phyloP scores from a whole-genome alignment of 169 alveolate species.

The Perkinsus marinus region DNA sequence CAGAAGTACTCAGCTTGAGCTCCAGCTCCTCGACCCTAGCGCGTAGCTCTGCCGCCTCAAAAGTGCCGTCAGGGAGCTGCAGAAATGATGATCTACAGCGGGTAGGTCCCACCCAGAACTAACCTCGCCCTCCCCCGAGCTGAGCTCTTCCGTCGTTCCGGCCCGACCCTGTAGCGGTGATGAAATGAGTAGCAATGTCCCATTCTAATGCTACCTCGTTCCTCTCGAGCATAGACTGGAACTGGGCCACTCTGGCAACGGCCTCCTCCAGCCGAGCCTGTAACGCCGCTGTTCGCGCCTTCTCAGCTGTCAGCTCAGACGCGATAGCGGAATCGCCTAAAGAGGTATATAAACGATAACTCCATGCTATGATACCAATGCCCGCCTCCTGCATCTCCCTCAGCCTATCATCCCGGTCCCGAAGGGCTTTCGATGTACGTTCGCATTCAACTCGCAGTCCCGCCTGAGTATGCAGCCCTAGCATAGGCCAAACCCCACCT shows the following conservation, averaged over 20 bases:
- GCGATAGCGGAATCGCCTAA: not conserved
- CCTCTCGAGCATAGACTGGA: not conserved
- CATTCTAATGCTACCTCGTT: not conserved
- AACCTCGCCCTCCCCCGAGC: not conserved
- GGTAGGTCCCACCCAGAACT: not conserved
- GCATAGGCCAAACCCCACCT: not conserved
- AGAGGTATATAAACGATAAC: not conserved
- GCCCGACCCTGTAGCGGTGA: not conserved
- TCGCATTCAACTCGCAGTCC: not conserved
- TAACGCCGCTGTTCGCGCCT: not conserved
- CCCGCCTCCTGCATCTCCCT: not conserved
- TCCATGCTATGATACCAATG: not conserved
- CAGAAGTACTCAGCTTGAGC: not conserved
- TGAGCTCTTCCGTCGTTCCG: not conserved
- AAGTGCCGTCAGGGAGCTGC: not conserved
- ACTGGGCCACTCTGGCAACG: not conserved
- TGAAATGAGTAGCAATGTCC: no score
- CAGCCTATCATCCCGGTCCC: not conserved
- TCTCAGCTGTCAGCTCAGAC: not conserved
- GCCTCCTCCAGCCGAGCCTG: not conserved
- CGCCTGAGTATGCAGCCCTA: not conserved
- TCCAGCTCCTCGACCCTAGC: not conserved
- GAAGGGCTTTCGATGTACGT: not conserved
- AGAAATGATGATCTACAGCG: not conserved
- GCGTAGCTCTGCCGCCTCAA: not conserved